These are phyloP conservation scores for Apiotrichum siamense DNA, from an alignment of 1,284 basidiomycete genomes.

Conservation along the genomic window DNA sequence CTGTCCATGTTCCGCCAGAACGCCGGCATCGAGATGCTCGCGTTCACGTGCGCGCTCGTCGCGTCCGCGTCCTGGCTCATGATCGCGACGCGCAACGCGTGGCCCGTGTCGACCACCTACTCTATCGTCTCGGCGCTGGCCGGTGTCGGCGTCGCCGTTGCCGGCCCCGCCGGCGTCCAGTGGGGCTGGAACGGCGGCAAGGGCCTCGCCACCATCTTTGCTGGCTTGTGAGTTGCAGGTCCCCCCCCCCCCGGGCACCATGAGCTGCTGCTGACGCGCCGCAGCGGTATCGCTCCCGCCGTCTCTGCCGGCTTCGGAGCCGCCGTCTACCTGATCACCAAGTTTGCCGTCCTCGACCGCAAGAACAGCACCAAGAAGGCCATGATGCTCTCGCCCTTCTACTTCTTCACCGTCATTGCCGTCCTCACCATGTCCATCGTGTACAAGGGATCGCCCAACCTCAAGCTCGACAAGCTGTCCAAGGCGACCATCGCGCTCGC, in stretches of 20 bases:
- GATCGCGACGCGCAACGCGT: conserved; percentile 44
- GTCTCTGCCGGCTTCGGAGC: conserved; percentile 39
- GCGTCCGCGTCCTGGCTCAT: conserved; percentile 47
- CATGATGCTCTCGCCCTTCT: conserved; percentile 44
- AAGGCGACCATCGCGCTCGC: conserved; percentile 45
- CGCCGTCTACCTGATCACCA: conserved; percentile 48
- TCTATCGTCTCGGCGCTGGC: conserved; percentile 49
- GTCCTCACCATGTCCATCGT: conserved; percentile 45
- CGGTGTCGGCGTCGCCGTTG: conserved; percentile 51
- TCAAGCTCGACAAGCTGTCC: conserved; percentile 46
- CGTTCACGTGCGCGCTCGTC: conserved; percentile 48
- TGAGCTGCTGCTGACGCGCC: background rate
- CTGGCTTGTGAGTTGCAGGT: conserved; percentile 43
- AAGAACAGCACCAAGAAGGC: conserved; percentile 41
- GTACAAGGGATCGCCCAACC: conserved; percentile 43
- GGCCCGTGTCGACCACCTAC: conserved; percentile 50
- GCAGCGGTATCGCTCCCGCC: background rate
- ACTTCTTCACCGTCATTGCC: conserved; percentile 47
- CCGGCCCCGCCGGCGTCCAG: conserved; percentile 42
- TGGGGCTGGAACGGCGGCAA: conserved; percentile 53
- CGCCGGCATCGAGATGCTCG: conserved; percentile 49
- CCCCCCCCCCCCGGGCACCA: no score
- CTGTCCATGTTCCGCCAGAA: conserved; percentile 45
- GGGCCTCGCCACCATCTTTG: conserved; percentile 49
- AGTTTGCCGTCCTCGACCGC: conserved; percentile 45